Percentiles rank a stretch among this genome's conserved stretches.
These are phyloP conservation scores for Eimeria praecox DNA, from an alignment of 169 alveolate species.

Conservation along the genomic window DNA sequence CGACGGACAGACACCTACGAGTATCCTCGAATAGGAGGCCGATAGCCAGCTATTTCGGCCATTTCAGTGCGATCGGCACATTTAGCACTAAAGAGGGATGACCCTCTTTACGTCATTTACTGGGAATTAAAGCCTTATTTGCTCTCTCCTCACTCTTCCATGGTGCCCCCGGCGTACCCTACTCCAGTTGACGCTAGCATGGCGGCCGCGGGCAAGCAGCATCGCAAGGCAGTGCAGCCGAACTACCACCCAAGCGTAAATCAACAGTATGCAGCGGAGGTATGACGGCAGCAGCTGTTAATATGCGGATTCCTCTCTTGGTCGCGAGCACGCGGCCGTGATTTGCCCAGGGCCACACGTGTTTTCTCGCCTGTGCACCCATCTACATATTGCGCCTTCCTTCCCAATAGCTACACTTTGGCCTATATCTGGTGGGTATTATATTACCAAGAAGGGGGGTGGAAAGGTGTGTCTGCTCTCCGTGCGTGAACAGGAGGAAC, in stretches of 20 bases:
- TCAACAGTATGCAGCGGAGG: slow-evolving; percentile 56
- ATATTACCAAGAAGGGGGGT: not conserved
- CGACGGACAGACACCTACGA: slow-evolving; percentile 8
- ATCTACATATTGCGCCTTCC: not conserved
- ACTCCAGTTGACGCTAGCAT: slow-evolving; percentile 50
- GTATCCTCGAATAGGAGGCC: slow-evolving; percentile 28
- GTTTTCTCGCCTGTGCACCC: not conserved
- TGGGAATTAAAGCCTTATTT: not conserved
- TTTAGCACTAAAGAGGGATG: slow-evolving; percentile 35
- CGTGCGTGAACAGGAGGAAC: slow-evolving; percentile 60
- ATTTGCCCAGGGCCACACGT: not conserved
- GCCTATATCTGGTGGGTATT: not conserved
- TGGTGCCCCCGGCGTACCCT: slow-evolving; percentile 74
- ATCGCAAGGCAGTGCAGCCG: slow-evolving; percentile 41
- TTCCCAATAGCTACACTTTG: not conserved
- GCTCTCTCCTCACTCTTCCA: slow-evolving; percentile 48
- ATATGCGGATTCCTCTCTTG: not conserved
- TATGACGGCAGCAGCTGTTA: not conserved
- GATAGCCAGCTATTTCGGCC: slow-evolving; percentile 40
- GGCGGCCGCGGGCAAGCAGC: slow-evolving; percentile 68
- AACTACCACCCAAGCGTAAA: slow-evolving; percentile 3
- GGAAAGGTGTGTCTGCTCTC: not conserved
- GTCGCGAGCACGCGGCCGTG: not conserved
- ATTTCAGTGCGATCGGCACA: slow-evolving; percentile 13
- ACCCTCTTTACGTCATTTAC: slow-evolving; percentile 28